Evolutionary conservation across 192 early-diverging fungal species (phyloP), one percentile per base, ranked within the genome.

Genomic region (Helicostylum pulchrum): DNA sequence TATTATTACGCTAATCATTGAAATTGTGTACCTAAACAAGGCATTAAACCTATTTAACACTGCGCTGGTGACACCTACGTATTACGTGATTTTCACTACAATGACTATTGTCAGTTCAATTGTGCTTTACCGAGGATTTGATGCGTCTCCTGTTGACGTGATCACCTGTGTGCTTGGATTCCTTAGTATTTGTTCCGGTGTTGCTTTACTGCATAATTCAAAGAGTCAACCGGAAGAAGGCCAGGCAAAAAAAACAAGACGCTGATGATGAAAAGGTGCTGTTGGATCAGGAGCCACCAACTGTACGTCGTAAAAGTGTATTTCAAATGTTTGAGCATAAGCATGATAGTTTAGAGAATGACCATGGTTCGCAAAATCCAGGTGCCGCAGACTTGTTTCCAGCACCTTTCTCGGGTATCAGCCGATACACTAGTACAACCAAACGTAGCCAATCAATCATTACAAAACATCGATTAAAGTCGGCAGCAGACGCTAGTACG

Each of bases 21-120:
- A 97, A 76, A 93, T 95, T 77, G 95, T 95, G 74, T 97, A 94
- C 73, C 89, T 97, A 60, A 97, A 97, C 84, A 97, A 97, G 73
- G 92, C 95, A n/a, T 79, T 97, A 39, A 92, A 94, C 64, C 74
- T 93, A 53, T 97, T 95, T 74, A 91, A 90, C 43, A 97, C 95
- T 31, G 92, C 92, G 56, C 70, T 91, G 59, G 90, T 92, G 32
- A 91, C 87, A 11, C 86, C 89, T 60, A 92, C 94, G 64, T 97
- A 97, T 84, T 97, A 94, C 64, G 95, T 97, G 15, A 90, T 92
- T 43, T 97, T 97, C 75, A 97, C 93, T 15, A 91, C 92, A 2
- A 85, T 92, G 15, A 97, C 95, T 12, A 95, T 97, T 57, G 76
- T 94, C 52, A 90, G 90, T 15, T 93, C 93, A 1, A 86, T 92